Evolutionary conservation across 2,329 filamentous ascomycete species (phyloP).

Genomic region (Xylariaceae sp.): DNA sequence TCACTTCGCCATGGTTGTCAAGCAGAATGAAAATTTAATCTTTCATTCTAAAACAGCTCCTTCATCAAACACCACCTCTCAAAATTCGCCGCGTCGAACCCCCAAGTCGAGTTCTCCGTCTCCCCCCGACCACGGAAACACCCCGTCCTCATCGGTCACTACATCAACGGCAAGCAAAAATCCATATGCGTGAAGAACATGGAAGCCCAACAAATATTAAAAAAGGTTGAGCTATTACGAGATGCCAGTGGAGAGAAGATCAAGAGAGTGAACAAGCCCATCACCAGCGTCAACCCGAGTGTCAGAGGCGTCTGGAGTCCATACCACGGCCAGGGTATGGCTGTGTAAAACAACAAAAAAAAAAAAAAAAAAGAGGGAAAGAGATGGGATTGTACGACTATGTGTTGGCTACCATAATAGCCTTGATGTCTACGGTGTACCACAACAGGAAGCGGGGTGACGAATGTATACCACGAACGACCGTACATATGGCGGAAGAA

Average conservation of each 20-base stretch:
- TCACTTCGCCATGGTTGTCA: not conserved
- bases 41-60: too few relatives aligned
- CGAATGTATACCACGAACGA: slow-evolving; percentile 12
- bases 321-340: slow-evolving; percentile 59
- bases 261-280: slow-evolving; percentile 58
- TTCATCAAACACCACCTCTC: slow-evolving; percentile 78
- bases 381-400: slow-evolving; percentile 13
- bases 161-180: slow-evolving; percentile 86
- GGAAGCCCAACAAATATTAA: slow-evolving; percentile 71
- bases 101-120: slow-evolving; percentile 85
- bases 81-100: slow-evolving; percentile 74
- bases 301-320: slow-evolving; percentile 69
- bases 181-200: slow-evolving; percentile 86
- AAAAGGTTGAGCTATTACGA: slow-evolving; percentile 71
- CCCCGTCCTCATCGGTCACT: slow-evolving; percentile 82
- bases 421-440: slow-evolving; percentile 8
- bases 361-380: slow-evolving; percentile 1
- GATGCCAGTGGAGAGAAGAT: slow-evolving; percentile 74
- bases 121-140: slow-evolving; percentile 88
- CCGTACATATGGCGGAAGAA: too few relatives aligned
- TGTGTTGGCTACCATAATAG: slow-evolving; percentile 5
- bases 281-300: slow-evolving; percentile 60
- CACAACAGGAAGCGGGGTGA: slow-evolving; percentile 11
- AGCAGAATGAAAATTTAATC: too few relatives aligned
- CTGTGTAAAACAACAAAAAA: slow-evolving; percentile 38